A percentile compares a stretch with the other conserved stretches of the same genome.
Conservation (phyloP, 768 basidiomycete species). For the Leccinum broughii region DNA sequence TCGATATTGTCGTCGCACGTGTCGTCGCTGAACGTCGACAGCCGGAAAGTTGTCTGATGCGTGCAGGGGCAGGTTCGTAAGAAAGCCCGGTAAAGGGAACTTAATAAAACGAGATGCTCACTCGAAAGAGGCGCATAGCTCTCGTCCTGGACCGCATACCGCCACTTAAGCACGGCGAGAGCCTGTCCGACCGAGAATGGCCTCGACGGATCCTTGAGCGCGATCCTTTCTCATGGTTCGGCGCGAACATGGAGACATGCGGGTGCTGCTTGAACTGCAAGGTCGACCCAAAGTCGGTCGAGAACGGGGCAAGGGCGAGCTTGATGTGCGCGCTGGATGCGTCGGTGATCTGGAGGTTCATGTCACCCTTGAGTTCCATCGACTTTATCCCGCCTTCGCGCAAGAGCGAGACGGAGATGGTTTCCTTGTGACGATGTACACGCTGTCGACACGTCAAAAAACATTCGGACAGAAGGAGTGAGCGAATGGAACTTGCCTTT, state of each 20-base stretch:
- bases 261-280: conserved; percentile 98
- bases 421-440: conserved; percentile 85
- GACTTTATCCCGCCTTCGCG: conserved; percentile 90
- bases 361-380: conserved; percentile 92
- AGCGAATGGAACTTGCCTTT: conserved; percentile 53
- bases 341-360: conserved; percentile 88
- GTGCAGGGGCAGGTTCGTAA: too few species aligned
- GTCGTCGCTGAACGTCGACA: too few species aligned
- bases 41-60: too few species aligned
- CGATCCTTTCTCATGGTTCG: conserved; percentile 65
- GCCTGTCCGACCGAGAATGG: conserved; percentile 88
- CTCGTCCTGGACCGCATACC: conserved; percentile 90
- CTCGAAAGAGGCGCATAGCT: conserved; percentile 88
- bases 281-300: conserved; percentile 60
- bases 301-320: conserved; percentile 58
- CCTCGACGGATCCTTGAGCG: conserved; percentile 79
- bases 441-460: conserved; percentile 42
- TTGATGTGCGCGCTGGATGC: conserved; percentile 69
- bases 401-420: conserved; percentile 70
- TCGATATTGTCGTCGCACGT: too few species aligned
- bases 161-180: conserved; percentile 90
- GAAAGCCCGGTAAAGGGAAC: too few species aligned
- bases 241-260: conserved; percentile 83
- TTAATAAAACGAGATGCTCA: conserved; percentile 40
- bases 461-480: not conserved